A percentile compares a stretch with the other conserved stretches of the same genome.
Conservation (phyloP, 768 basidiomycete species). For the Cytidiella melzeri region DNA sequence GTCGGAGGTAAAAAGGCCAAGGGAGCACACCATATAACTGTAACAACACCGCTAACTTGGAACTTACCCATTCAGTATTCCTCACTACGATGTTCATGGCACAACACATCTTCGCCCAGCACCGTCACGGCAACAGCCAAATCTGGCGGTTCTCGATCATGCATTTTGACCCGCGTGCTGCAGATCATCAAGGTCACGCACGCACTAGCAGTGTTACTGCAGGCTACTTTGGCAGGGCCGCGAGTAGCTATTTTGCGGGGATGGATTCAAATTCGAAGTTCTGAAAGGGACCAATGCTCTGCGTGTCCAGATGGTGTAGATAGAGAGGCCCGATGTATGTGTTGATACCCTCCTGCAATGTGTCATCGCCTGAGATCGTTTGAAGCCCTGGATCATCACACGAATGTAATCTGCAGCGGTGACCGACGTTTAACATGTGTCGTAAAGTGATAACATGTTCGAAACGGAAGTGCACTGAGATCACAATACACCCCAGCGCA, state of each 20-base stretch:
- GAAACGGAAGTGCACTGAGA: too few species aligned
- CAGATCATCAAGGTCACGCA: background rate
- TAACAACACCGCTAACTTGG: background rate
- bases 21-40: too few species aligned
- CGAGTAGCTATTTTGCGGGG: background rate
- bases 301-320: too few species aligned
- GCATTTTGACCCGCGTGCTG: constrained; percentile 35
- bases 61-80: constrained; percentile 31
- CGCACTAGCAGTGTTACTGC: background rate
- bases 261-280: constrained; percentile 1
- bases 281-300: too few species aligned
- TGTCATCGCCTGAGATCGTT: too few species aligned
- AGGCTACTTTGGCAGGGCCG: background rate
- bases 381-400: too few species aligned
- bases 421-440: too few species aligned
- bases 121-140: constrained; percentile 41
- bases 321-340: too few species aligned
- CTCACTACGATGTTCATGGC: constrained; percentile 34
- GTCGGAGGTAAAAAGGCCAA: constrained; percentile 43
- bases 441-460: too few species aligned
- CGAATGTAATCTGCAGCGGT: too few species aligned
- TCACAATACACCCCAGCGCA: too few species aligned
- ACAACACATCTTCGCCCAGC: constrained; percentile 40
- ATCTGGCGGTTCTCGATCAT: constrained; percentile 47
- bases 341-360: too few species aligned